Conservation (phyloP, 768 basidiomycete species). For the Lyophyllum semitale region DNA sequence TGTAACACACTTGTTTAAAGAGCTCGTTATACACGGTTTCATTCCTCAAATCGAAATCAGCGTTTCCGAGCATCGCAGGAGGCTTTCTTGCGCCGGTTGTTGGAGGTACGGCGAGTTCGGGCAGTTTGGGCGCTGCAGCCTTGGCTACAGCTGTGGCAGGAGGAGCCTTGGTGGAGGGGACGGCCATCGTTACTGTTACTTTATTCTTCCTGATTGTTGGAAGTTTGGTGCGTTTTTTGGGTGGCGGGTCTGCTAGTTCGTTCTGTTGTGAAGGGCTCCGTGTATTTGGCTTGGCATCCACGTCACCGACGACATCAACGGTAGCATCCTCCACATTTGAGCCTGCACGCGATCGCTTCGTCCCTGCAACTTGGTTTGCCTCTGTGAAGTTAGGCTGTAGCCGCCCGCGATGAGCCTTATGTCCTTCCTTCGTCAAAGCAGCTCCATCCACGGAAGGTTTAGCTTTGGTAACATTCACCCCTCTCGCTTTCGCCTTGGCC, state of each 20-base stretch:
- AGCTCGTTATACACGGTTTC: constrained; percentile 62
- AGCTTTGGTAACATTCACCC: constrained; percentile 12
- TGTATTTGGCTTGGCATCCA: constrained; percentile 18
- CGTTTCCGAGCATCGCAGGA: constrained; percentile 43
- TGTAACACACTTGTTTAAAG: constrained; percentile 52
- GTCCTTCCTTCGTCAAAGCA: constrained; percentile 18
- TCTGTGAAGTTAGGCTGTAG: constrained; percentile 39
- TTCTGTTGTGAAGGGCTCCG: constrained; percentile 29
- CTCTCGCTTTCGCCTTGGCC: constrained; percentile 28
- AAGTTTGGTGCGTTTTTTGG: constrained; percentile 50
- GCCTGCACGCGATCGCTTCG: constrained; percentile 32
- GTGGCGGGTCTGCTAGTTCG: constrained; percentile 31
- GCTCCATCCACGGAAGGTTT: constrained; percentile 7
- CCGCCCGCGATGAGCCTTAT: constrained; percentile 38
- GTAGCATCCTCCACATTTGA: constrained; percentile 31
- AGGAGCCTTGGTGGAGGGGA: constrained; percentile 25
- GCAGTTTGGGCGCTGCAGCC: constrained; percentile 27
- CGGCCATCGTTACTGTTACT: constrained; percentile 25
- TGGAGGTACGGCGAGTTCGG: constrained; percentile 28
- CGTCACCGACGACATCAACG: constrained; percentile 36
- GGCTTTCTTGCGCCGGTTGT: constrained; percentile 33
- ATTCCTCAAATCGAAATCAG: constrained; percentile 68
- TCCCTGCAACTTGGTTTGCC: constrained; percentile 24
- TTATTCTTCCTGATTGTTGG: constrained; percentile 74
- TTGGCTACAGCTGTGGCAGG: constrained; percentile 24